Conservation (phyloP, 2,329 filamentous ascomycete genomes). For the Sporothrix phasma region DNA sequence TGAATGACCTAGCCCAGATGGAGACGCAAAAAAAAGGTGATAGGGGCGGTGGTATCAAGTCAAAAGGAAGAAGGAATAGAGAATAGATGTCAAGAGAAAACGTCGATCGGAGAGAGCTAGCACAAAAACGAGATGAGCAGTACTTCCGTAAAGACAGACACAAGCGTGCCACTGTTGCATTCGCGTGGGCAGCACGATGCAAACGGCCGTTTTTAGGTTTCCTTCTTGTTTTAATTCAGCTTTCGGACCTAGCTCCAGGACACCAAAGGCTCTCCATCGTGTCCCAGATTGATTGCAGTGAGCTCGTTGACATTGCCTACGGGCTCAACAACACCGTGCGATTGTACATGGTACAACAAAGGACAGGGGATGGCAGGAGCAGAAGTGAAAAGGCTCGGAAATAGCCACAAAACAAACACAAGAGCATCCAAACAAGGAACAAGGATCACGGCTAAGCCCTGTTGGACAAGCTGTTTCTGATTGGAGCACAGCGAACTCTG, state of each 20-base stretch:
- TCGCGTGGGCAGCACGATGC: slow-evolving; percentile 1
- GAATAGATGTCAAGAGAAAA: too few species aligned
- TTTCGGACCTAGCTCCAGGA: background rate
- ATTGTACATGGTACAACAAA: background rate
- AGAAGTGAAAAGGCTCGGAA: background rate
- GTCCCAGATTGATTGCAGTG: too few species aligned
- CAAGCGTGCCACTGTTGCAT: background rate
- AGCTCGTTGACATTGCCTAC: background rate
- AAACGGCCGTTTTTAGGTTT: background rate
- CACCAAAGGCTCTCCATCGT: background rate
- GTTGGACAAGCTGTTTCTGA: too few species aligned
- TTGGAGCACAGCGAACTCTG: too few species aligned
- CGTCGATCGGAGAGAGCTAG: too few species aligned
- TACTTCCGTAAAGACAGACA: background rate
- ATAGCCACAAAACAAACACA: background rate
- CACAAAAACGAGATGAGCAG: background rate
- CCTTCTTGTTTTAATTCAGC: background rate
- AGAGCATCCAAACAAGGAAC: background rate
- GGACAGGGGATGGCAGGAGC: background rate
- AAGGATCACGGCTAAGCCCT: too few species aligned
- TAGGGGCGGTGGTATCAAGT: background rate
- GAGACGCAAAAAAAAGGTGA: background rate
- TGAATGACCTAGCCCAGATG: background rate
- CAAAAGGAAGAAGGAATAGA: background rate
- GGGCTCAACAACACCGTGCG: background rate